These are phyloP conservation scores for Gardenia jasminoides DNA, from an alignment of 257 asterid genomes.

Conservation along the genomic window DNA sequence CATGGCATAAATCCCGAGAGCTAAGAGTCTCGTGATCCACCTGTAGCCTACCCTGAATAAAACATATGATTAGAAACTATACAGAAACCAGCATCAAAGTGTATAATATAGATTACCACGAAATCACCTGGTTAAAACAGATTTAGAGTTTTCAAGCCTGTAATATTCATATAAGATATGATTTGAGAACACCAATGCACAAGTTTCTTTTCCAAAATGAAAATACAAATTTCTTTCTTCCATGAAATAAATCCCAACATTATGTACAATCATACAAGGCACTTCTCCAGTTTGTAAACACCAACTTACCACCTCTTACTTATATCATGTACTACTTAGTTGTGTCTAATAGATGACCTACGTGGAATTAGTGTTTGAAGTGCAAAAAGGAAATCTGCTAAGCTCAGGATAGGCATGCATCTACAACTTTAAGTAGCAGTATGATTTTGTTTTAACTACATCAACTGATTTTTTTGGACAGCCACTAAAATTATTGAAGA, in stretches of 20 bases:
- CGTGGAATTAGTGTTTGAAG: neutral
- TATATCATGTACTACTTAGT: neutral
- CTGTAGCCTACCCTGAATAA: conserved; percentile 94
- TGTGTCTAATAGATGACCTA: neutral
- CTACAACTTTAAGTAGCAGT: neutral
- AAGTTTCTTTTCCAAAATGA: neutral
- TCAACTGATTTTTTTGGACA: neutral
- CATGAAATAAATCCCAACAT: neutral
- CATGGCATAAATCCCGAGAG: conserved; percentile 78
- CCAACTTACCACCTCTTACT: neutral
- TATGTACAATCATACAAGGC: neutral
- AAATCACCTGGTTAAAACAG: neutral
- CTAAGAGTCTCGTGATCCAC: conserved; percentile 82
- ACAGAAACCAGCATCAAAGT: conserved; percentile 8
- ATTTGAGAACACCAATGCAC: neutral
- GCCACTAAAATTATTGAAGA: neutral
- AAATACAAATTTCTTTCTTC: neutral
- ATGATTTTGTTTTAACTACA: neutral
- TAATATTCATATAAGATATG: neutral
- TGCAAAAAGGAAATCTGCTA: neutral
- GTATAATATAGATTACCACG: neutral
- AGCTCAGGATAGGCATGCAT: neutral
- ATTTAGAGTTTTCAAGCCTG: neutral
- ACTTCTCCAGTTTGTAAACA: neutral
- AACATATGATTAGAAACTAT: conserved; percentile 32